These are phyloP conservation scores for Calonectria naviculata DNA, from an alignment of 2,329 filamentous ascomycete species.

Conservation along the genomic window DNA sequence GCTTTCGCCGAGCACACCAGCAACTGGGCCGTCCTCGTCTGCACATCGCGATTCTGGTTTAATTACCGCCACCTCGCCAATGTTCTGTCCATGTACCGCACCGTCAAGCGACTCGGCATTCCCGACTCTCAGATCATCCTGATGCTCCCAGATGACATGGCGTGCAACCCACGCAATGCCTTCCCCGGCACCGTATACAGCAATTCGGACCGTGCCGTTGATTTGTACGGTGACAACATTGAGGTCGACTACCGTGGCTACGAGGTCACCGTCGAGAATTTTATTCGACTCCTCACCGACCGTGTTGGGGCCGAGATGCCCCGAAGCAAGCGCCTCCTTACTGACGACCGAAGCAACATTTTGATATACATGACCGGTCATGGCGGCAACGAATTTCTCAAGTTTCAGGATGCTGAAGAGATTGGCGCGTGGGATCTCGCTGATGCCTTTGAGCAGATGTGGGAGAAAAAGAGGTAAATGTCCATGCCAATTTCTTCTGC, in stretches of 20 bases:
- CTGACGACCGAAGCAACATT: constrained; percentile 96
- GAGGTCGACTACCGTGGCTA: constrained; percentile 99
- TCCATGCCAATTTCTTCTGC: background rate
- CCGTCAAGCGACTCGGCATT: constrained; percentile 96
- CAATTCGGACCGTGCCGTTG: constrained; percentile 94
- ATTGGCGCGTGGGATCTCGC: constrained; percentile 96
- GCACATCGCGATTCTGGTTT: constrained; percentile 99
- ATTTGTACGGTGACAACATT: constrained; percentile 98
- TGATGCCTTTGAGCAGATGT: constrained; percentile 99
- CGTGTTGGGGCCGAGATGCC: constrained; percentile 95
- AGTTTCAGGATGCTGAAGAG: constrained; percentile 98
- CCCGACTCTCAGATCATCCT: constrained; percentile 99
- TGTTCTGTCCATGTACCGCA: constrained; percentile 96
- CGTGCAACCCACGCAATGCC: constrained; percentile 97
- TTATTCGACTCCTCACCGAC: constrained; percentile 94
- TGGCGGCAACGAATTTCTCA: constrained; percentile 96
- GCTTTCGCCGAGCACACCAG: constrained; percentile 85
- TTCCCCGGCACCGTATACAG: constrained; percentile 99
- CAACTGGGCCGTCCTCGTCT: constrained; percentile 99
- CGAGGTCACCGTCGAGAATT: constrained; percentile 99
- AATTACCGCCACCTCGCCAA: constrained; percentile 99
- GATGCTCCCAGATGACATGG: constrained; percentile 99
- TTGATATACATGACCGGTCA: constrained; percentile 99
- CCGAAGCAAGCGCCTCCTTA: constrained; percentile 90
- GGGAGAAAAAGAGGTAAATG: constrained; percentile 93